phyloP scores from a whole-genome alignment of 768 basidiomycete genomes.

The Rhizopogon roseolus region DNA sequence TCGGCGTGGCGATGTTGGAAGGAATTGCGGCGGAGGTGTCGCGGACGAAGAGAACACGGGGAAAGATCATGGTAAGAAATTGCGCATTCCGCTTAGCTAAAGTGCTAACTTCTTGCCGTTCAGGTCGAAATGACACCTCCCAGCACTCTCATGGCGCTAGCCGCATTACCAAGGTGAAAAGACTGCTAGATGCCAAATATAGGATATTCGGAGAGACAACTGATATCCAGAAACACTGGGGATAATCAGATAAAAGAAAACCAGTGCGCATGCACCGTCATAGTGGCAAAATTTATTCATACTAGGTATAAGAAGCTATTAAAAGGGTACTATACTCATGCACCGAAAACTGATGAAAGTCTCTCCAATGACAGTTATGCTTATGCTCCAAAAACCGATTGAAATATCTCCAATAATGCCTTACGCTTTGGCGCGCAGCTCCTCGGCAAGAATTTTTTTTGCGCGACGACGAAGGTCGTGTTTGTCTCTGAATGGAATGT shows the following conservation, averaged over 20 bases:
- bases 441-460: constrained; percentile 8
- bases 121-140: constrained; percentile 91
- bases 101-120: background rate
- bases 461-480: constrained; percentile 22
- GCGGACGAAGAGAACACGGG: constrained; percentile 67
- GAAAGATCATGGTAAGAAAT: constrained; percentile 78
- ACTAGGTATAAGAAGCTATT: background rate
- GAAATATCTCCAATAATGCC: background rate
- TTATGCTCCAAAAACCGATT: background rate
- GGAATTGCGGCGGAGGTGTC: constrained; percentile 69
- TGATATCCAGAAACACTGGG: constrained; percentile 86
- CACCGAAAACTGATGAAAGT: background rate
- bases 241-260: constrained; percentile 71
- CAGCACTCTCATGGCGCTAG: constrained; percentile 66
- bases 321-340: background rate
- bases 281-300: too few relatives aligned
- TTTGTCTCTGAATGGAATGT: constrained; percentile 26
- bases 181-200: constrained; percentile 86
- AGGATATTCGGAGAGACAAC: constrained; percentile 90
- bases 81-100: background rate
- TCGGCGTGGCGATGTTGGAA: constrained; percentile 92
- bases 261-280: background rate
- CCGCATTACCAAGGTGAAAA: constrained; percentile 61
- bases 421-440: constrained; percentile 1
- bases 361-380: background rate